Base-by-base conservation (phyloP, 371 early-diverging fungal genomes). In the Rhizopus arrhizus region DNA sequence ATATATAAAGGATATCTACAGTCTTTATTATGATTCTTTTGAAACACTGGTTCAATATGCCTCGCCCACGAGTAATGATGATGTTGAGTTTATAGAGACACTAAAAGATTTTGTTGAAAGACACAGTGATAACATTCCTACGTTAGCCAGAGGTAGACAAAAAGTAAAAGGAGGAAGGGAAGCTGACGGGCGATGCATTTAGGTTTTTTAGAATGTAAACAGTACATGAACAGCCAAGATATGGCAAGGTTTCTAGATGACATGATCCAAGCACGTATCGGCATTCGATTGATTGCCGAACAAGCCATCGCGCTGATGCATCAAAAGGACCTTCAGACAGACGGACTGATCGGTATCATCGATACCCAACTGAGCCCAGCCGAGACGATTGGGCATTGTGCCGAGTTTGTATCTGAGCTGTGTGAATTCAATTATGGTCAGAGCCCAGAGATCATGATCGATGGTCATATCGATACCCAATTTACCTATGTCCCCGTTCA, bases 401-500 rank as follows among this genome's bases (percentile, higher is more conserved):
- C 86, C 13, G 83, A 86, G 9, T 86, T 91, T 71, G 93, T 94
- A 13, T 83, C 89, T 31, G 91, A 92, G 51, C 73, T 98, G 50
- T 96, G 95, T 67, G 94, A 96, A 67, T 78, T 94, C 65, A 93
- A 96, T 74, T 97, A 96, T 72, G 95, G 94, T 33, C 72, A 86
- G 11, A 79, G 88, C 15, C 95, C 97, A 1, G 85, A 87, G 15
- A 86, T 87, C 42, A 77, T 84, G 29, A 74, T 96, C 45, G 85
- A 85, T 65, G 96, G 97, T 29, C 88, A 92, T 35, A 65, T 75
- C 4, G 89, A 95, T 55, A 88, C 92, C 16, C 74, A 74, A 36
- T 88, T 97, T 59, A 86, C 93, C 32, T 98, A 98, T 77, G 89
- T 96, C 2, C 92, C 93, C 12, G 94, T 94, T 3, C 98, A 98